Percentiles rank a stretch among this genome's conserved stretches.
Evolutionary conservation across 345 rosid genomes (phyloP).

Genomic region (Camelina neglecta): DNA sequence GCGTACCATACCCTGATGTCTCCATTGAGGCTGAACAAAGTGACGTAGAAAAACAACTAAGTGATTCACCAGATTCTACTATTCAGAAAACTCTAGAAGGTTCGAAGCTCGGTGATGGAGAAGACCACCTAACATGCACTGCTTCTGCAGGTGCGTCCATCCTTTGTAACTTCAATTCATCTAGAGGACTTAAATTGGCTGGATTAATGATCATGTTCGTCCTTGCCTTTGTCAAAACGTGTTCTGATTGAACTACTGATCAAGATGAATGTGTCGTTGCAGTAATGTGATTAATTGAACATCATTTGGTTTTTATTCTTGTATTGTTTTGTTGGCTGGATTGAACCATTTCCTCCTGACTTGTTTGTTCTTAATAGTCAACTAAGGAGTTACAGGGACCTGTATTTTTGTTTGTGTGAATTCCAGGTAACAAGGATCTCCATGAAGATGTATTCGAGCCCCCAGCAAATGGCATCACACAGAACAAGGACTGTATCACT

Average conservation of each 20-base stretch:
- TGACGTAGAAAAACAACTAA: slow-evolving; percentile 23
- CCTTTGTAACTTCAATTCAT: background rate
- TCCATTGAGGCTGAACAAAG: slow-evolving; percentile 12
- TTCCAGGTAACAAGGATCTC: slow-evolving; percentile 30
- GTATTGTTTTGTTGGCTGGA: background rate
- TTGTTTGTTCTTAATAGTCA: slow-evolving; percentile 1
- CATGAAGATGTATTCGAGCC: slow-evolving; percentile 15
- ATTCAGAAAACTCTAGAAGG: background rate
- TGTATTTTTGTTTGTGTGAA: background rate
- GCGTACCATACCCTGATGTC: background rate
- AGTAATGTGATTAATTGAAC: background rate
- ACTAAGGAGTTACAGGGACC: background rate
- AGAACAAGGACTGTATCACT: slow-evolving; percentile 15
- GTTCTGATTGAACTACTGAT: background rate
- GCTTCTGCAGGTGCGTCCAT: slow-evolving; percentile 43
- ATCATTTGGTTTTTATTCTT: background rate
- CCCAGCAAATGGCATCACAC: slow-evolving; percentile 2
- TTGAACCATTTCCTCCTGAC: background rate
- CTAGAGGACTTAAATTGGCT: background rate
- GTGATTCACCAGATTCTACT: slow-evolving; percentile 18
- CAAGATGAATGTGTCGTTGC: background rate
- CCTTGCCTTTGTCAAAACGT: background rate
- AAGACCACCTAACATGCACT: slow-evolving; percentile 33
- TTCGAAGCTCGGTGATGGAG: background rate
- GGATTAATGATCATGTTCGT: background rate